Evolutionary conservation across 768 basidiomycete genomes (phyloP).

Genomic region (Suillus fuscotomentosus): DNA sequence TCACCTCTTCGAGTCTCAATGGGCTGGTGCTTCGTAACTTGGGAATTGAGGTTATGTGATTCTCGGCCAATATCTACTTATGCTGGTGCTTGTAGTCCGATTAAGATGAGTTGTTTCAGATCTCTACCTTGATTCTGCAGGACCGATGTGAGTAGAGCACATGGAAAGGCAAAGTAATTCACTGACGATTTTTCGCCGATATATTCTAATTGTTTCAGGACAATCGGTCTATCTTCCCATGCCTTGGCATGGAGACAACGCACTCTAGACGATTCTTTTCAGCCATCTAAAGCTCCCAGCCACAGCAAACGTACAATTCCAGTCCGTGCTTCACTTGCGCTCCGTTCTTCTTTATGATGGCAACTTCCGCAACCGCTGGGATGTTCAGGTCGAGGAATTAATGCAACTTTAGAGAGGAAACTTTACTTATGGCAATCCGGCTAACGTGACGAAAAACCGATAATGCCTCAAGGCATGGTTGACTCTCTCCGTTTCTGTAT

Average conservation of each 20-base stretch:
- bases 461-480: constrained; percentile 68
- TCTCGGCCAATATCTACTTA: constrained; percentile 67
- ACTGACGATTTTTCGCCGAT: constrained; percentile 91
- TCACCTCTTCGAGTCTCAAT: constrained; percentile 61
- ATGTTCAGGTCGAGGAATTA: constrained; percentile 5
- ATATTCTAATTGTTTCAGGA: constrained; percentile 85
- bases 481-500: constrained; percentile 69
- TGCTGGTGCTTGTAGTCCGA: constrained; percentile 3
- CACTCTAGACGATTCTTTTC: constrained; percentile 40
- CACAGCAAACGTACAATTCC: constrained; percentile 54
- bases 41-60: constrained; percentile 65
- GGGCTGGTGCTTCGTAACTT: constrained; percentile 56
- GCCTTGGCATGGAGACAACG: constrained; percentile 81
- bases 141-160: background rate
- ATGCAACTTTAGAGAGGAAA: background rate
- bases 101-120: background rate
- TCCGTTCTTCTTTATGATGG: constrained; percentile 63
- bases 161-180: background rate
- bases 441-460: constrained; percentile 72
- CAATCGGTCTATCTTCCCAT: constrained; percentile 87
- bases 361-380: constrained; percentile 77
- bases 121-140: constrained; percentile 24
- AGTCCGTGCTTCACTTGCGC: constrained; percentile 68
- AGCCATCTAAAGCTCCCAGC: background rate
- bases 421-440: constrained; percentile 71